phyloP scores from a whole-genome alignment of 129 eudicot species.

The Tagetes erecta region DNA sequence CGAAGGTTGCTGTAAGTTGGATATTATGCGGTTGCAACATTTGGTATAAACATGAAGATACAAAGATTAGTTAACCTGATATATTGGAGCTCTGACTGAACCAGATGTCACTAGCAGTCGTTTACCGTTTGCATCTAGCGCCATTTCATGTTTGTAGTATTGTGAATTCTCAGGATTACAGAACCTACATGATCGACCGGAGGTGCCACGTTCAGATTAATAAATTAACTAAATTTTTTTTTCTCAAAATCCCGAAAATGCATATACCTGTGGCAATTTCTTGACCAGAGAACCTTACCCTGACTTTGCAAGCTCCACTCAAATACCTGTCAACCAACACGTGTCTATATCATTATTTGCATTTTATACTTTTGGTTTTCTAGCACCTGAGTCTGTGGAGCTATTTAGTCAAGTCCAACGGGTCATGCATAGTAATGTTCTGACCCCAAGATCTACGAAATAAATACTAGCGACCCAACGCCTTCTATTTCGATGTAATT shows the following conservation, averaged over 20 bases:
- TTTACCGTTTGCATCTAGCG: constrained; percentile 80
- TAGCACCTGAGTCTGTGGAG: no score
- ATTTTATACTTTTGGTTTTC: no score
- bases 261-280: constrained; percentile 80
- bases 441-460: no score
- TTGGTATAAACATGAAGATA: neutral
- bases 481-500: no score
- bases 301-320: constrained; percentile 99
- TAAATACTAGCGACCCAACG: no score
- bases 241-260: constrained; percentile 1
- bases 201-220: neutral
- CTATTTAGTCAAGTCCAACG: no score
- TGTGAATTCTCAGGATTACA: constrained; percentile 43
- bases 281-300: constrained; percentile 92
- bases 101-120: constrained; percentile 87
- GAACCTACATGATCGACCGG: constrained; percentile 49
- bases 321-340: constrained; percentile 45
- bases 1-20: neutral
- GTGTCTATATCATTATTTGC: no score
- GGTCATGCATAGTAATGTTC: no score
- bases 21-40: neutral
- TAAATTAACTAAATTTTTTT: constrained; percentile 7
- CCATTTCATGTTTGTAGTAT: constrained; percentile 73
- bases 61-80: constrained; percentile 55
- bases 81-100: constrained; percentile 86